phyloP scores from a whole-genome alignment of 306 rosid genomes.

The Coriaria nepalensis region DNA sequence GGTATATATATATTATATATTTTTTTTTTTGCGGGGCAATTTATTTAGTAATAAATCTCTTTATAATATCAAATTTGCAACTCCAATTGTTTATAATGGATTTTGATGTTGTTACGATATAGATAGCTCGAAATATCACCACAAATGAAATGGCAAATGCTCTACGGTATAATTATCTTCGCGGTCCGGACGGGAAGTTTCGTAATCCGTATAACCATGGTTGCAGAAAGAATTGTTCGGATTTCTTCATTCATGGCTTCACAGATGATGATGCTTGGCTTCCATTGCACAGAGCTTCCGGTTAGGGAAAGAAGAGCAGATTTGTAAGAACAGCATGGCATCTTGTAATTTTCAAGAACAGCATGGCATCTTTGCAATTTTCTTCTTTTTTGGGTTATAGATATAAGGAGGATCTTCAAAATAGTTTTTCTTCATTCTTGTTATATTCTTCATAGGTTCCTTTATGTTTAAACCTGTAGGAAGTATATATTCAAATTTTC shows the following conservation, averaged over 20 bases:
- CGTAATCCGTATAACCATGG: conserved; percentile 78
- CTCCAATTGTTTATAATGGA: not conserved
- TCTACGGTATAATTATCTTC: conserved; percentile 64
- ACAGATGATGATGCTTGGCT: conserved; percentile 73
- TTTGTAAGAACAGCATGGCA: too few species aligned
- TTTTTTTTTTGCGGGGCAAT: not conserved
- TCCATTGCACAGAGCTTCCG: conserved; percentile 32
- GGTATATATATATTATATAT: conserved; percentile 30
- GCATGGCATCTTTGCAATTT: too few species aligned
- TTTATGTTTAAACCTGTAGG: not conserved
- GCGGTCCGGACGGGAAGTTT: conserved; percentile 70
- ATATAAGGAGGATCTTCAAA: too few species aligned
- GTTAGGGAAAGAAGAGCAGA: not conserved
- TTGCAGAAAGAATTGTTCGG: conserved; percentile 61
- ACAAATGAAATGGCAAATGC: conserved; percentile 73
- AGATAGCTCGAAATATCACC: conserved; percentile 89
- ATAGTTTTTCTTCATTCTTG: not conserved
- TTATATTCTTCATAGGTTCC: not conserved
- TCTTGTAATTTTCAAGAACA: too few species aligned
- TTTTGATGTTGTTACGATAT: conserved; percentile 17
- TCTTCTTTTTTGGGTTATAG: too few species aligned
- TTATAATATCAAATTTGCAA: not conserved
- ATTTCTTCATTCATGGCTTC: conserved; percentile 57
- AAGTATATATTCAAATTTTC: too few species aligned
- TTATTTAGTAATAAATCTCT: not conserved